A percentile compares a stretch with the other conserved stretches of the same genome.
Conservation (phyloP, 2,329 filamentous ascomycete species). For the Chaetomiaceae sp. region DNA sequence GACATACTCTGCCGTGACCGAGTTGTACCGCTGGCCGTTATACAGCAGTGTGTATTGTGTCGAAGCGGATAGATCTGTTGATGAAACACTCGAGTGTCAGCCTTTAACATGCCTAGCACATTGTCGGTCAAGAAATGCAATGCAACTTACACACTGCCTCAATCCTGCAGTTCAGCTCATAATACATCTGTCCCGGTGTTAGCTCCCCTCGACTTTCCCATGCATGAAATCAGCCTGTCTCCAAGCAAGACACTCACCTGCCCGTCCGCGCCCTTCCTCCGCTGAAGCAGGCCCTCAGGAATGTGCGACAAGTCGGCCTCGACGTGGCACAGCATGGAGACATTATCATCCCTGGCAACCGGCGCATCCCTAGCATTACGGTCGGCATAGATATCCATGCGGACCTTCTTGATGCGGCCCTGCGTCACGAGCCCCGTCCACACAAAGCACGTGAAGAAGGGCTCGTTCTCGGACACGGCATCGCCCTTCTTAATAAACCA, state of each 20-base stretch:
- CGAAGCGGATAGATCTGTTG: slow-evolving; percentile 36
- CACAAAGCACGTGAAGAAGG: slow-evolving; percentile 33
- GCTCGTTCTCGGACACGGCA: slow-evolving; percentile 36
- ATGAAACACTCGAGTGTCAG: neutral
- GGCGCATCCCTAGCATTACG: slow-evolving; percentile 30
- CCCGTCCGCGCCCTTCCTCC: slow-evolving; percentile 34
- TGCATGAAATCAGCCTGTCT: too few species aligned
- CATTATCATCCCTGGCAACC: slow-evolving; percentile 33
- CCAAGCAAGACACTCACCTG: slow-evolving; percentile 17
- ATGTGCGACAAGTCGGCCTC: slow-evolving; percentile 40
- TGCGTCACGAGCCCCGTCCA: slow-evolving; percentile 31
- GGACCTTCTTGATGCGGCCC: slow-evolving; percentile 33
- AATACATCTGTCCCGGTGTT: slow-evolving; percentile 30
- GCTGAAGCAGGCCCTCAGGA: slow-evolving; percentile 33
- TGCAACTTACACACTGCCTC: slow-evolving; percentile 35
- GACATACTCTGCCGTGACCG: slow-evolving; percentile 41
- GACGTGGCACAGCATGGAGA: slow-evolving; percentile 34
- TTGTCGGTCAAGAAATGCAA: neutral
- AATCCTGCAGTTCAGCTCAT: slow-evolving; percentile 36
- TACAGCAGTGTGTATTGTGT: slow-evolving; percentile 41
- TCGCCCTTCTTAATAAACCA: slow-evolving; percentile 41
- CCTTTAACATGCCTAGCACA: neutral
- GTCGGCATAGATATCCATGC: slow-evolving; percentile 35
- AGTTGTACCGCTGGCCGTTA: slow-evolving; percentile 37
- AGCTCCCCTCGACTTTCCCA: too few species aligned